These are phyloP conservation scores for Thermomucor indicae-seudaticae DNA, from an alignment of 371 early-diverging fungal genomes.

Conservation along the genomic window DNA sequence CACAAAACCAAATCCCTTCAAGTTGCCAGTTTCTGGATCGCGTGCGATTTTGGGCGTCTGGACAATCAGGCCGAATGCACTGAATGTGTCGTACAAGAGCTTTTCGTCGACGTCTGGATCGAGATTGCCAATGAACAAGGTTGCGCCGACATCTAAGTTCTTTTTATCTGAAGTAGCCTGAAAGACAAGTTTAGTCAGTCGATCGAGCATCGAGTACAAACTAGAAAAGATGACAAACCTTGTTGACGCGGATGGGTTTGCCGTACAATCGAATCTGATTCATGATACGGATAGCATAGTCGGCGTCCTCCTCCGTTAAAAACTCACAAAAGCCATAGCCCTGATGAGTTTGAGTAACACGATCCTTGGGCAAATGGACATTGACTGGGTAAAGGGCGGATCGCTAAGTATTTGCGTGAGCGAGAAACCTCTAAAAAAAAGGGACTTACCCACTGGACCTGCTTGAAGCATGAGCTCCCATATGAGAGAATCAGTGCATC, in stretches of 20 bases:
- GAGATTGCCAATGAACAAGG: slow-evolving; percentile 94
- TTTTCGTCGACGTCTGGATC: slow-evolving; percentile 94
- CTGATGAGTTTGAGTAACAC: slow-evolving; percentile 92
- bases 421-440: not conserved
- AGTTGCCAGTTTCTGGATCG: slow-evolving; percentile 83
- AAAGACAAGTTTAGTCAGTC: not conserved
- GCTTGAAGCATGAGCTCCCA: slow-evolving; percentile 99
- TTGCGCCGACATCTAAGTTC: slow-evolving; percentile 94
- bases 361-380: slow-evolving; percentile 96
- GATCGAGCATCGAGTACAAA: not conserved
- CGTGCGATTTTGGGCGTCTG: slow-evolving; percentile 88
- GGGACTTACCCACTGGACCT: slow-evolving; percentile 84
- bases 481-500: slow-evolving; percentile 87
- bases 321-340: slow-evolving; percentile 98
- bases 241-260: slow-evolving; percentile 95
- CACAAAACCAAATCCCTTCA: slow-evolving; percentile 95
- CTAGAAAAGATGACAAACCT: slow-evolving; percentile 37
- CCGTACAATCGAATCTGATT: slow-evolving; percentile 94
- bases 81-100: slow-evolving; percentile 93
- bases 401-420: not conserved
- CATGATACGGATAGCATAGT: slow-evolving; percentile 95
- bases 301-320: slow-evolving; percentile 91
- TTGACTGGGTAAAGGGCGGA: slow-evolving; percentile 59
- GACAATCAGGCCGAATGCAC: slow-evolving; percentile 88
- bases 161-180: slow-evolving; percentile 86